These are phyloP conservation scores for Hortaea sp. DNA, from an alignment of 2,329 filamentous ascomycete genomes.

Conservation along the genomic window DNA sequence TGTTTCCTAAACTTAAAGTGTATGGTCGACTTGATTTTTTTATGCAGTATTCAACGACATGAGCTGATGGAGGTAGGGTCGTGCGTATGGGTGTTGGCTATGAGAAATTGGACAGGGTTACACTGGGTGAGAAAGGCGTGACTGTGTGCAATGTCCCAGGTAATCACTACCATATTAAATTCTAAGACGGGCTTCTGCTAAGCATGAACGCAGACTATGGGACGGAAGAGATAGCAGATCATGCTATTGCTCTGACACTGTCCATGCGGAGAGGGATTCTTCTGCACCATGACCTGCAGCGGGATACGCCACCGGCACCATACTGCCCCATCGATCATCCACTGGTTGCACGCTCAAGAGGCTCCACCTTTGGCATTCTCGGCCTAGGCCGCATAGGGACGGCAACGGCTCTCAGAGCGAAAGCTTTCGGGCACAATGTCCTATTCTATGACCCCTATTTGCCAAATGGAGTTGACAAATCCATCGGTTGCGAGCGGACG, in stretches of 20 bases:
- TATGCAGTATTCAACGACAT: neutral
- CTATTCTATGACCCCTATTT: conserved; percentile 25
- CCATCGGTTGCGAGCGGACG: conserved; percentile 19
- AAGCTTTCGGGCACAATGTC: conserved; percentile 23
- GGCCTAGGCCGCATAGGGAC: conserved; percentile 23
- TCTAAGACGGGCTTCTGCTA: neutral
- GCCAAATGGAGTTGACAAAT: conserved; percentile 24
- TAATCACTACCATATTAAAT: neutral
- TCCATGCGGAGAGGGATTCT: conserved; percentile 21
- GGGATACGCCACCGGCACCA: conserved; percentile 20
- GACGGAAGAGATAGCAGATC: conserved; percentile 23
- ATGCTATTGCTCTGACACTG: conserved; percentile 21
- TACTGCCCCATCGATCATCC: conserved; percentile 20
- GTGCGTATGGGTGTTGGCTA: conserved; percentile 26
- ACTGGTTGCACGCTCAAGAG: conserved; percentile 17
- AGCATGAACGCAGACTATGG: conserved; percentile 17
- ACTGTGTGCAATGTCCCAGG: conserved; percentile 22
- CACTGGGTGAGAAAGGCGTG: conserved; percentile 14
- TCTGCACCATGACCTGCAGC: conserved; percentile 21
- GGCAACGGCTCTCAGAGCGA: conserved; percentile 20
- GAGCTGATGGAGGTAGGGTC: conserved; percentile 9
- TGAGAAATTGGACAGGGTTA: conserved; percentile 20
- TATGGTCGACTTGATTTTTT: conserved; percentile 5
- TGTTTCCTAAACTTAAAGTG: conserved; percentile 24
- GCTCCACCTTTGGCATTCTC: conserved; percentile 20